Conservation (phyloP, 2,329 filamentous ascomycete genomes). For the Alternaria conjuncta region DNA sequence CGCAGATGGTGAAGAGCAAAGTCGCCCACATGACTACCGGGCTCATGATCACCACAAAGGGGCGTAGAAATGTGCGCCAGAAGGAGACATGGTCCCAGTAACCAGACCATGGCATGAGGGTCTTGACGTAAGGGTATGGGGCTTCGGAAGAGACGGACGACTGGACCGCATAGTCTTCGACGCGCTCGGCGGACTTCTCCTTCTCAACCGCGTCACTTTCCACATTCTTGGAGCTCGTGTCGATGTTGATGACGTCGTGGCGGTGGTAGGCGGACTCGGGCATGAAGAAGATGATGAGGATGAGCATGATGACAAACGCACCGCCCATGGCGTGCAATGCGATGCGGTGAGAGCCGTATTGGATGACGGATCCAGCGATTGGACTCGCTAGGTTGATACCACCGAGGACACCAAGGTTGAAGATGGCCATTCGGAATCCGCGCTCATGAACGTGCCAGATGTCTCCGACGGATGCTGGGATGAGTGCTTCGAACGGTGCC, state of each 20-base stretch:
- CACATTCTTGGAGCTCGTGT: slow-evolving; percentile 19
- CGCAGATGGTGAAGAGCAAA: slow-evolving; percentile 31
- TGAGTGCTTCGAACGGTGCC: slow-evolving; percentile 34
- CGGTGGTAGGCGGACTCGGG: slow-evolving; percentile 28
- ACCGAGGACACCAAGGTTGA: slow-evolving; percentile 33
- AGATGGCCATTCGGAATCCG: slow-evolving; percentile 31
- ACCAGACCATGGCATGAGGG: slow-evolving; percentile 23
- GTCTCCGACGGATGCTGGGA: slow-evolving; percentile 32
- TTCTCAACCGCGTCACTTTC: slow-evolving; percentile 14
- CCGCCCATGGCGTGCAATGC: slow-evolving; percentile 33
- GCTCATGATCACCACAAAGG: slow-evolving; percentile 23
- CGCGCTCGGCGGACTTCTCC: slow-evolving; percentile 13
- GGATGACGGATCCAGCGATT: slow-evolving; percentile 31
- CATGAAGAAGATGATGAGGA: slow-evolving; percentile 34
- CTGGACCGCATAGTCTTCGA: slow-evolving; percentile 9
- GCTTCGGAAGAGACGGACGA: slow-evolving; percentile 4
- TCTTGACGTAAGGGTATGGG: slow-evolving; percentile 10
- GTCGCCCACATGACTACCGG: slow-evolving; percentile 34
- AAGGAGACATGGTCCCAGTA: slow-evolving; percentile 30
- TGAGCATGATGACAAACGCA: slow-evolving; percentile 26
- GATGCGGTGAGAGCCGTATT: slow-evolving; percentile 25
- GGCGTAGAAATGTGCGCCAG: slow-evolving; percentile 27
- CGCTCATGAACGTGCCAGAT: slow-evolving; percentile 35
- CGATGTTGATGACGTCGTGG: slow-evolving; percentile 22
- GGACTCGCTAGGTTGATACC: slow-evolving; percentile 34